Evolutionary conservation across 176 grass and related monocot species (phyloP).

Genomic region (Poa annua): DNA sequence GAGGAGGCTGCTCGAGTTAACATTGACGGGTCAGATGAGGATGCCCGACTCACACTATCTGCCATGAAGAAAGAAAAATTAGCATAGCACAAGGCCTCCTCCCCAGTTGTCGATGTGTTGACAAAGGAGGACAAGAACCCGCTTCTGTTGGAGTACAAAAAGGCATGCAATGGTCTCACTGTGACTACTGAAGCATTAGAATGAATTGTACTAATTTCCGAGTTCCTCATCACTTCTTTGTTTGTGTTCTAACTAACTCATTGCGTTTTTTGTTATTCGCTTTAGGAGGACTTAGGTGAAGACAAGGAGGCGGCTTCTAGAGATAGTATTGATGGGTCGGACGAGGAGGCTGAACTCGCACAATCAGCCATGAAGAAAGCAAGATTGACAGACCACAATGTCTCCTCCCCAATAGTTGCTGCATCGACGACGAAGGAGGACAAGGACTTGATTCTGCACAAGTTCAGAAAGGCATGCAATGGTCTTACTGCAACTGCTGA

Average conservation of each 20-base stretch:
- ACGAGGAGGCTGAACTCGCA: not conserved
- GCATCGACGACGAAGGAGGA: no score
- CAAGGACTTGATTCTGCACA: no score
- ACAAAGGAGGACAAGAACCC: not conserved
- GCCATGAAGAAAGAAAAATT: not conserved
- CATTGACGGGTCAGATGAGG: not conserved
- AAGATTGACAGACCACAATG: not conserved
- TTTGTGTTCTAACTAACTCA: not conserved
- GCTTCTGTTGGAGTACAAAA: not conserved
- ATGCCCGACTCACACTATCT: not conserved
- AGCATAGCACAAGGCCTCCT: not conserved
- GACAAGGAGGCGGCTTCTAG: not conserved
- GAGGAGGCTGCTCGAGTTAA: not conserved
- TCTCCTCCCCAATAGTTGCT: no score
- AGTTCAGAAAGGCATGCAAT: no score
- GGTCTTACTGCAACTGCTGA: no score
- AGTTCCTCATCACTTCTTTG: not conserved
- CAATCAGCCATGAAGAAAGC: not conserved
- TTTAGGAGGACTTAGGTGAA: not conserved
- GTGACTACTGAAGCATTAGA: not conserved
- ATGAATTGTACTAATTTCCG: not conserved
- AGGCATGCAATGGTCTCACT: not conserved
- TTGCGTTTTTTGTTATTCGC: not conserved
- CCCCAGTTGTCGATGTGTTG: not conserved
- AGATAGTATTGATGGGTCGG: not conserved